A percentile compares a stretch with the other conserved stretches of the same genome.
phyloP scores from a whole-genome alignment of 257 asterid species.

The Knoxia roxburghii region DNA sequence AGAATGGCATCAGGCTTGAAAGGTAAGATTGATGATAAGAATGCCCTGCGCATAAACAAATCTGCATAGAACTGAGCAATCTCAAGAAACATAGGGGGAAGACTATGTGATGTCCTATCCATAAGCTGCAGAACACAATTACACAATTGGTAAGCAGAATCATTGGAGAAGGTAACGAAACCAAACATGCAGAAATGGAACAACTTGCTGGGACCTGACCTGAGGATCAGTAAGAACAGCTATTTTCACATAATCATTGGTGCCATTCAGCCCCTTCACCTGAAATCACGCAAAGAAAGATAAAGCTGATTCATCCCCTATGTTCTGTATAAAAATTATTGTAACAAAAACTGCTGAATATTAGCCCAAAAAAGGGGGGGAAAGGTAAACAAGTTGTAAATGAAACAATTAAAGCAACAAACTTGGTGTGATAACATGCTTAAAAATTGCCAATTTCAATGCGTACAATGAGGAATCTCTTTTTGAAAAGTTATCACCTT shows the following conservation, averaged over 20 bases:
- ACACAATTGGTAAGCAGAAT: constrained; percentile 11
- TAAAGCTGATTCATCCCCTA: too few relatives aligned
- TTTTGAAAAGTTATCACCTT: neutral
- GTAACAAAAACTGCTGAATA: neutral
- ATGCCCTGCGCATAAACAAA: constrained; percentile 90
- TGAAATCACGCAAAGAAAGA: constrained; percentile 19
- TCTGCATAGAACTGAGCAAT: constrained; percentile 82
- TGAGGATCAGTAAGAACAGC: constrained; percentile 95
- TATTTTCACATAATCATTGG: constrained; percentile 56
- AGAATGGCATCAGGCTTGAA: constrained; percentile 72
- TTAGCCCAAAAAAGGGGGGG: neutral
- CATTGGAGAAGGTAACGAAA: constrained; percentile 6
- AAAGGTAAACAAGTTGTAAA: neutral
- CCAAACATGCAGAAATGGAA: neutral
- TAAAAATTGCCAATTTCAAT: neutral
- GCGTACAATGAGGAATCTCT: neutral
- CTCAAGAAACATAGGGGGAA: constrained; percentile 75
- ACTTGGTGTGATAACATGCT: neutral
- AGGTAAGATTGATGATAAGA: constrained; percentile 74
- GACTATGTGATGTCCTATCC: constrained; percentile 81
- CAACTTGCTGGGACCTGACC: constrained; percentile 29
- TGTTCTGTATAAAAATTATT: too few relatives aligned
- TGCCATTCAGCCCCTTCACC: constrained; percentile 41
- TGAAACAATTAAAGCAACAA: neutral
- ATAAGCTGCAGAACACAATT: constrained; percentile 52